Evolutionary conservation across 441 rosid species (phyloP).

Genomic region (Arabidopsis lyrata): DNA sequence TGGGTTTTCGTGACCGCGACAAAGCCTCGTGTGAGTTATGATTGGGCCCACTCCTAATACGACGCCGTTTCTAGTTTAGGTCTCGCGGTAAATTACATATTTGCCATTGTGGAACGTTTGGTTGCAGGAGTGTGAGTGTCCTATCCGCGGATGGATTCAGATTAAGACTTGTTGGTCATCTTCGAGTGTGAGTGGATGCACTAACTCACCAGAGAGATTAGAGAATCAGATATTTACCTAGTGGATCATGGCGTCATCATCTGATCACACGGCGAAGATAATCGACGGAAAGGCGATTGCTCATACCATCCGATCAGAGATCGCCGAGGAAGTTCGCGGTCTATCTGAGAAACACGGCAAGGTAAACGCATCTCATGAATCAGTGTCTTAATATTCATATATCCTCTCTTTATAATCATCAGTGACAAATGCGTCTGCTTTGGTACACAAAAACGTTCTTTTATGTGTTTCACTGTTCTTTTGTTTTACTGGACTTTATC

Average conservation of each 20-base stretch:
- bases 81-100: not conserved
- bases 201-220: not conserved
- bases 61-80: constrained; percentile 16
- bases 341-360: constrained; percentile 74
- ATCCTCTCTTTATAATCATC: not conserved
- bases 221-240: constrained; percentile 16
- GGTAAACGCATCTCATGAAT: constrained; percentile 46
- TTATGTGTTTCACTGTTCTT: not conserved
- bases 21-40: constrained; percentile 34
- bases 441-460: not conserved
- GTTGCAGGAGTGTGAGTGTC: constrained; percentile 28
- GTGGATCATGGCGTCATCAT: constrained; percentile 54
- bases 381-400: not conserved
- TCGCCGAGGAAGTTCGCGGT: constrained; percentile 72
- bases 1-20: constrained; percentile 37
- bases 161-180: constrained; percentile 11
- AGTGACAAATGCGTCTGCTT: not conserved
- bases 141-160: constrained; percentile 23
- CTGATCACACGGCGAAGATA: constrained; percentile 61
- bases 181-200: constrained; percentile 5
- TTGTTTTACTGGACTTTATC: constrained; percentile 16
- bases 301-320: constrained; percentile 81
- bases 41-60: not conserved
- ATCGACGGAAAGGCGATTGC: constrained; percentile 87
- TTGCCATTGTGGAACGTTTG: constrained; percentile 18